These are phyloP conservation scores for Sclerotinia sclerotiorum DNA, from an alignment of 2,329 filamentous ascomycete genomes.

Conservation along the genomic window DNA sequence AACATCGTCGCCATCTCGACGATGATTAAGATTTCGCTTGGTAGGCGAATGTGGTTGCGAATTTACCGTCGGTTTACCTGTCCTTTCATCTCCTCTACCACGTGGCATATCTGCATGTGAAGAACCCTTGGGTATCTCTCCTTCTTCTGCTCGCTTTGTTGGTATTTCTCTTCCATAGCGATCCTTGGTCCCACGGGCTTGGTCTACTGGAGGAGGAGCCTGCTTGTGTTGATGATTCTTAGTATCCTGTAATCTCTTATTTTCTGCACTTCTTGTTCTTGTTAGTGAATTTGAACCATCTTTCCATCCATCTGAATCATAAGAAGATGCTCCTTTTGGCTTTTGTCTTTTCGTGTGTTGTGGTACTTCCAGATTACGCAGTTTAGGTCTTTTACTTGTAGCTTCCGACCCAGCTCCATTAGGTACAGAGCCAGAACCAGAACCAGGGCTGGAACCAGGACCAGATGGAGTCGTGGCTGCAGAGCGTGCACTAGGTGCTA, in stretches of 20 bases:
- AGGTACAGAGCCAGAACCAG: background rate
- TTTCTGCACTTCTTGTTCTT: background rate
- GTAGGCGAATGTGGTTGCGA: slow-evolving; percentile 2
- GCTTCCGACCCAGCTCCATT: background rate
- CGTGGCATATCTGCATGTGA: background rate
- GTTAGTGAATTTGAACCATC: background rate
- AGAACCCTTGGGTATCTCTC: background rate
- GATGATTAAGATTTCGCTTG: slow-evolving; percentile 3
- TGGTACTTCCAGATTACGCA: background rate
- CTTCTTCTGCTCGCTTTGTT: background rate
- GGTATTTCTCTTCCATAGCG: background rate
- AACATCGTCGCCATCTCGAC: background rate
- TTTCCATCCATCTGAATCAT: background rate
- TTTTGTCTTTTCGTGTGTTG: background rate
- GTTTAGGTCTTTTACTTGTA: background rate
- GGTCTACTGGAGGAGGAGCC: background rate
- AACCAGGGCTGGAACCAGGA: background rate
- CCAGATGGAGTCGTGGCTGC: background rate
- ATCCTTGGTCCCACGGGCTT: background rate
- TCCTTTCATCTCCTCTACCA: background rate
- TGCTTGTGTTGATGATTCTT: background rate
- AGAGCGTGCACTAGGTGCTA: background rate
- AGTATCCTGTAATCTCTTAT: background rate
- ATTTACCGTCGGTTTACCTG: background rate
- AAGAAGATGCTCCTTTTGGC: background rate